Evolutionary conservation across 768 basidiomycete species (phyloP).

Genomic region (Russula virescens): DNA sequence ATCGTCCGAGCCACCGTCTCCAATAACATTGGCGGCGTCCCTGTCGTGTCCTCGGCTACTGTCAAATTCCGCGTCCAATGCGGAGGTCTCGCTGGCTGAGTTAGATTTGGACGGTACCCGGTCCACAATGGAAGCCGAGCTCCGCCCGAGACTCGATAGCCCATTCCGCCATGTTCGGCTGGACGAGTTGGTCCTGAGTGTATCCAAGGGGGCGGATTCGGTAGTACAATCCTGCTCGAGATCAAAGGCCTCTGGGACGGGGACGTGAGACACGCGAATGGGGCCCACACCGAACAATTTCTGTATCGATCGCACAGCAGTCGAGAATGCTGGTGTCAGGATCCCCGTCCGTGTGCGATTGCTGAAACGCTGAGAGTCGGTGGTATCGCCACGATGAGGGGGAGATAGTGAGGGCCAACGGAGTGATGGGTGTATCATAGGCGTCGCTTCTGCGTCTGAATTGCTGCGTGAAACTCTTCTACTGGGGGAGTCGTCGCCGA

Average conservation of each 20-base stretch:
- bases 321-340: not conserved
- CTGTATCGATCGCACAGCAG: slow-evolving; percentile 2
- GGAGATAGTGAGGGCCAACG: slow-evolving; percentile 2
- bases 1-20: not conserved
- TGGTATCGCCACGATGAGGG: not conserved
- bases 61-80: not conserved
- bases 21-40: not conserved
- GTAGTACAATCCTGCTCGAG: slow-evolving; percentile 7
- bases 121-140: not conserved
- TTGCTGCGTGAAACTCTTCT: not conserved
- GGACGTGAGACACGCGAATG: slow-evolving; percentile 8
- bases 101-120: not conserved
- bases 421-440: slow-evolving; percentile 5
- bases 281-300: slow-evolving; percentile 14
- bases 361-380: not conserved
- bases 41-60: not conserved
- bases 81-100: not conserved
- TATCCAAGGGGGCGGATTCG: slow-evolving; percentile 4
- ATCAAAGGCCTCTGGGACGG: slow-evolving; percentile 6
- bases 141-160: not conserved
- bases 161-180: not conserved
- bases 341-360: not conserved
- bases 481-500: not conserved
- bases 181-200: slow-evolving; percentile 2
- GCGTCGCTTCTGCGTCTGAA: slow-evolving; percentile 14